Base-by-base conservation (phyloP, 2,329 filamentous ascomycete genomes). In the Gaeumannomyces sp. region DNA sequence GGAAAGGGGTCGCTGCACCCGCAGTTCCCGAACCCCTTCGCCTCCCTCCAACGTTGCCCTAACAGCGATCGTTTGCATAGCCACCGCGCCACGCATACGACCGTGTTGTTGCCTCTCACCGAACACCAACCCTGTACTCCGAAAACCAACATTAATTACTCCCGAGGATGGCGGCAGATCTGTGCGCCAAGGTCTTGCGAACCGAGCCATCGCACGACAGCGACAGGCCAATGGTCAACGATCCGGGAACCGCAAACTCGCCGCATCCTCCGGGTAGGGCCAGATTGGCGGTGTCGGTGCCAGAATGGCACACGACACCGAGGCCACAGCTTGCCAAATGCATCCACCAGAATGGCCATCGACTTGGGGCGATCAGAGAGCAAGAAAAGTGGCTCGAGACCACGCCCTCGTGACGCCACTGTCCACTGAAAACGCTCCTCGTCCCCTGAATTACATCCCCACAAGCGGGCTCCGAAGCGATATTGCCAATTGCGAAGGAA, bases 381-480 rank as follows among this genome's bases (percentile, higher is more conserved):
- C 38, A 45, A 3, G 14, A 19, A 45, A 45, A 3, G 33, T 35
- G 16, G 5, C 5, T 11, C 5, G 14, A 19, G 14, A 53, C 45
- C 45, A 53, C 45, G 19, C n/a, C 45, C 45, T 53, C 45, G 14
- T 35, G 6, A 62, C 22, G 13, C 25, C 35, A 38, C 28, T 35
- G 16, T 28, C 11, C 60, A 29, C 60, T 58, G 14, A 68, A 66
- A 33, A 65, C 14, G 65, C 72, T 65, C 72, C 69, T 72, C 71
- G 65, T 73, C 73, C 72, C 73, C 71, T 70, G 67, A 68, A 72
- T 67, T 71, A 71, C 70, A 73, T 75, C 73, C 74, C 73, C 73
- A 75, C 72, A 74, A 77, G 74, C 73, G 74, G 68, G 66, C 67
- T 68, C 67, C 63, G 68, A 71, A 69, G 68, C 70, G 70, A 71